These are phyloP conservation scores for Aspergillus sp. DNA, from an alignment of 2,329 filamentous ascomycete species.

Conservation along the genomic window DNA sequence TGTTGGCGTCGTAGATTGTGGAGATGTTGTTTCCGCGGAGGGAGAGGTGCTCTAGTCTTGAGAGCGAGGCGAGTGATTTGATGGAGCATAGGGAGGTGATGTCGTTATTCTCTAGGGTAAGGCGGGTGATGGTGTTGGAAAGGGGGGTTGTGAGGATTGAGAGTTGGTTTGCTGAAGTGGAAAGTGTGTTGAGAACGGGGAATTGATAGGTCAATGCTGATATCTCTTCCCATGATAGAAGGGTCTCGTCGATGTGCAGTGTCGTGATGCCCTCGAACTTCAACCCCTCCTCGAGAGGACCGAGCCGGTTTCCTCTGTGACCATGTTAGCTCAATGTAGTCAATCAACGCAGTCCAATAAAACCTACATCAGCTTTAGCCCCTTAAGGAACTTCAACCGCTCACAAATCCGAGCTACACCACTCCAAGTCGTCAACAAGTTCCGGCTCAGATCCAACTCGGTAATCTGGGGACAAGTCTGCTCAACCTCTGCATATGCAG, in stretches of 20 bases:
- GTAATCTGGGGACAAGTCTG: conserved; percentile 59
- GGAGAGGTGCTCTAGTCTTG: conserved; percentile 51
- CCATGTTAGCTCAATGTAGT: conserved; percentile 18
- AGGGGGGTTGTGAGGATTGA: conserved; percentile 32
- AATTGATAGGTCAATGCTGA: conserved; percentile 36
- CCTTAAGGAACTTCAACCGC: conserved; percentile 66
- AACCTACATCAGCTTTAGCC: conserved; percentile 70
- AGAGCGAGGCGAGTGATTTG: conserved; percentile 56
- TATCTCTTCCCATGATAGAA: conserved; percentile 63
- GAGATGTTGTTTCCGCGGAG: conserved; percentile 77
- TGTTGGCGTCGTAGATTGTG: conserved; percentile 40
- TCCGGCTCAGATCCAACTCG: conserved; percentile 83
- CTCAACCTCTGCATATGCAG: conserved; percentile 53
- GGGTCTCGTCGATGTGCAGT: conserved; percentile 67
- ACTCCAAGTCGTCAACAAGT: conserved; percentile 69
- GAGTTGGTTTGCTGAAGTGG: conserved; percentile 42
- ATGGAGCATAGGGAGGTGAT: conserved; percentile 42
- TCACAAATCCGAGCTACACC: conserved; percentile 71
- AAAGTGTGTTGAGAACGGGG: conserved; percentile 37
- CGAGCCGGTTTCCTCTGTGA: conserved; percentile 70
- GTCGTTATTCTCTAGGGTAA: conserved; percentile 54
- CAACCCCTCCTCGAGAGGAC: conserved; percentile 41
- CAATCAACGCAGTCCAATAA: neutral
- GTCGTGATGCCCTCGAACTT: conserved; percentile 58
- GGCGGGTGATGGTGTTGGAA: conserved; percentile 41